These are phyloP conservation scores for Aspergillus leporis DNA, from an alignment of 495 filamentous ascomycete genomes.

Conservation along the genomic window DNA sequence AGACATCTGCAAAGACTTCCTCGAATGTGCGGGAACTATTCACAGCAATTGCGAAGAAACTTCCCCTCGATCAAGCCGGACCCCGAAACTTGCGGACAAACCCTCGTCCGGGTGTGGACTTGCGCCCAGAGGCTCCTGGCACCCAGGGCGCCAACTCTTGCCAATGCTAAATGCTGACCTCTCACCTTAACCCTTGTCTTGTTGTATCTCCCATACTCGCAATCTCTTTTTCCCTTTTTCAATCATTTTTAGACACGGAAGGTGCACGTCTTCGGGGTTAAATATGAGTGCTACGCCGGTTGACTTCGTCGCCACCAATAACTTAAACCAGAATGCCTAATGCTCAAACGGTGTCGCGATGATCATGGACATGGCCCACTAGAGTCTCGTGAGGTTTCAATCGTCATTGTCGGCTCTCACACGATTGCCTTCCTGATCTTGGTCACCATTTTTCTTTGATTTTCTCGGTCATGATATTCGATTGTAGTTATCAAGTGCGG, in stretches of 20 bases:
- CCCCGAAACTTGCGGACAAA: constrained; percentile 77
- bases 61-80: constrained; percentile 92
- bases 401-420: constrained; percentile 5
- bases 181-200: constrained; percentile 1
- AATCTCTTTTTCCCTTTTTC: constrained; percentile 10
- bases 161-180: constrained; percentile 59
- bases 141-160: constrained; percentile 74
- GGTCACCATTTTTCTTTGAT: constrained; percentile 13
- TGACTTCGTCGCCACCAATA: constrained; percentile 8
- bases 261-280: constrained; percentile 17
- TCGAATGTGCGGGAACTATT: constrained; percentile 95
- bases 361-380: constrained; percentile 11
- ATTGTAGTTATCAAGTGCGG: constrained; percentile 4
- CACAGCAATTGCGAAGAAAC: constrained; percentile 96
- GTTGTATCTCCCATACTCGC: constrained; percentile 10
- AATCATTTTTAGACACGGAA: constrained; percentile 22
- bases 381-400: constrained; percentile 7
- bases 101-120: constrained; percentile 76
- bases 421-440: constrained; percentile 10
- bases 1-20: constrained; percentile 94
- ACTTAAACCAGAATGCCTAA: constrained; percentile 21
- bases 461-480: constrained; percentile 21
- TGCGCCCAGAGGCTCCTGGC: constrained; percentile 73
- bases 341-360: constrained; percentile 20
- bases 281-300: constrained; percentile 12